A percentile compares a stretch with the other conserved stretches of the same genome.
These are phyloP conservation scores for Serendipita vermifera DNA, from an alignment of 768 basidiomycete genomes.

Conservation along the genomic window DNA sequence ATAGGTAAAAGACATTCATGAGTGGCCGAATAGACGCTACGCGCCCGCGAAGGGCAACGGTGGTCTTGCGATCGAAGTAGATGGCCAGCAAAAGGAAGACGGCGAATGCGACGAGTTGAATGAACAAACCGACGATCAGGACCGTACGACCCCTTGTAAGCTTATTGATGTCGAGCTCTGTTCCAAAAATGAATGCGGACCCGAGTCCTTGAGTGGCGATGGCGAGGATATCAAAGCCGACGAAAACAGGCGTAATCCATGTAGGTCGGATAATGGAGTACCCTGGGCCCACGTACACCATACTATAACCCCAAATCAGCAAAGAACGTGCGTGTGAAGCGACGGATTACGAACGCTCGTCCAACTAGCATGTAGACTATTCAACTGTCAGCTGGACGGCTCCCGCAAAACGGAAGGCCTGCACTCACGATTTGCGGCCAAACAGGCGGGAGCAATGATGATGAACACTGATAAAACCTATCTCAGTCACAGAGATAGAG, in stretches of 20 bases:
- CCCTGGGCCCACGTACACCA: conserved; percentile 1
- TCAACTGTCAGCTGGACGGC: background rate
- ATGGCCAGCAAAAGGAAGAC: background rate
- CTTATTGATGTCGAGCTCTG: background rate
- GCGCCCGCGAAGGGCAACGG: background rate
- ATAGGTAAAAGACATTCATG: background rate
- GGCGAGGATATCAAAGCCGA: background rate
- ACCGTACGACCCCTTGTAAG: conserved; percentile 2
- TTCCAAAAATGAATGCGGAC: background rate
- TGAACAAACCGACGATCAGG: conserved; percentile 4
- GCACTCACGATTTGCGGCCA: conserved; percentile 4
- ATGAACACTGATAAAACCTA: background rate
- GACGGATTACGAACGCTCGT: background rate
- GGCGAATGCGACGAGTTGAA: conserved; percentile 2
- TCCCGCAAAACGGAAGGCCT: background rate
- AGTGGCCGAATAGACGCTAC: background rate
- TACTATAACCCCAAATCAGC: background rate
- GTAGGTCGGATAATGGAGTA: background rate
- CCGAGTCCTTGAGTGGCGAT: conserved; percentile 1
- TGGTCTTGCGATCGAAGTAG: conserved; percentile 4
- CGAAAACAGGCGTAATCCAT: conserved; percentile 1
- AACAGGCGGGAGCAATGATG: background rate
- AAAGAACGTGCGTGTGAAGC: background rate
- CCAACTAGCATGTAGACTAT: conserved; percentile 5
- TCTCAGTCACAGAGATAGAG: background rate